Base-by-base conservation (phyloP, 495 filamentous ascomycete genomes). In the Staphylotrichum longicolle region DNA sequence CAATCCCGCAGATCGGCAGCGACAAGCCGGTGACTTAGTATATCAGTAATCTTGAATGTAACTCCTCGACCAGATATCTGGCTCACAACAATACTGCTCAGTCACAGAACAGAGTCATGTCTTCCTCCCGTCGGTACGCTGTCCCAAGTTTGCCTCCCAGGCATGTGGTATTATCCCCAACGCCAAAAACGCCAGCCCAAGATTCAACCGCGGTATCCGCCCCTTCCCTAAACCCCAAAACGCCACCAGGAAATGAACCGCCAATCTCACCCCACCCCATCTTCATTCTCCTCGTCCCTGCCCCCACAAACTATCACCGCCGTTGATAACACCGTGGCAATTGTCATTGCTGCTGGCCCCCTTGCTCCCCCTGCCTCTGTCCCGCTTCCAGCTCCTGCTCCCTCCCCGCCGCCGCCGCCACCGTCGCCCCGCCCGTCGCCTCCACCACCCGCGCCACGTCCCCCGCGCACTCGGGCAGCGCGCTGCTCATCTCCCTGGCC, bases 401-500 rank as follows among this genome's bases (percentile, higher is more conserved):
- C 80, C 32, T 91, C 85, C 69, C 93, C 91, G 12, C 77, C 83
- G 20, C 20, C 20, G 20, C 20, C 57, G 77, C 75, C 65, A 89
- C 74, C 78, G 34, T 48, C 33, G 12, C 41, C 42, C 37, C 65
- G 1, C 71, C 74, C 7, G 80, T 82, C 30, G 60, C 69, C 50
- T 63, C 72, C 8, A 95, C 66, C 10, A 91, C 84, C 48, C 76
- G 74, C 57, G 82, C 79, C 33, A 94, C 85, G 70, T 95, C 91
- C 14, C 77, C 84, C 55, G 77, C 74, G 64, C 90, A 72, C 79
- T 94, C 93, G 1, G 91, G 91, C 79, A 95, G 84, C 2, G 83
- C 89, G 56, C 76, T 80, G 61, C 80, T 80, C 75, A 98, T 93
- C 81, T 96, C 88, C 58, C 82, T 74, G 2, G 87, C 94, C 40